Conservation (phyloP, 1,139 yeast species). For the Sugiyamaella xylanicola region DNA sequence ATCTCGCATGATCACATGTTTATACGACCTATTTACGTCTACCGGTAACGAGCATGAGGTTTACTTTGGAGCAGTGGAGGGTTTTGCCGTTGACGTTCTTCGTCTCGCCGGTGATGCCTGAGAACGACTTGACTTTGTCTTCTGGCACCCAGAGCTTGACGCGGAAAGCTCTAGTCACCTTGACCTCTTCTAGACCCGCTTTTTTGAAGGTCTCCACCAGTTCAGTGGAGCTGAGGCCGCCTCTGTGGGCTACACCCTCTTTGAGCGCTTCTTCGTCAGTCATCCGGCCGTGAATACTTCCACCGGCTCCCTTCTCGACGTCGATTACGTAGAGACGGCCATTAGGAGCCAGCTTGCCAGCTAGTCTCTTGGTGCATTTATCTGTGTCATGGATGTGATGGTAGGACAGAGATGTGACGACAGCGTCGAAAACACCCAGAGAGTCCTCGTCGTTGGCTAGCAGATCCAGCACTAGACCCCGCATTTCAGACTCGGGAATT, state of each 20-base stretch:
- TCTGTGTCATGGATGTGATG: conserved; percentile 38
- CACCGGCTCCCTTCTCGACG: conserved; percentile 24
- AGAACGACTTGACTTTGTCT: conserved; percentile 24
- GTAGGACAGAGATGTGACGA: conserved; percentile 36
- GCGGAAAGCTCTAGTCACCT: conserved; percentile 23
- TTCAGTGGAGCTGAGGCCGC: conserved; percentile 26
- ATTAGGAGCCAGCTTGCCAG: conserved; percentile 28
- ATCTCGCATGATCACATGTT: neutral
- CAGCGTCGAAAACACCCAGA: conserved; percentile 33
- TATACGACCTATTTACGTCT: neutral
- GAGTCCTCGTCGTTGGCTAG: conserved; percentile 21
- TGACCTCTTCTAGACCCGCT: conserved; percentile 32
- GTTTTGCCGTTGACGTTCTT: conserved; percentile 22
- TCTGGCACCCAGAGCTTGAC: conserved; percentile 34
- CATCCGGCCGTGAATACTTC: conserved; percentile 23
- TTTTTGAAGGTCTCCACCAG: conserved; percentile 25
- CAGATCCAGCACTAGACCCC: conserved; percentile 29
- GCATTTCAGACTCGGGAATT: conserved; percentile 29
- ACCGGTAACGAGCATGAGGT: conserved; percentile 29
- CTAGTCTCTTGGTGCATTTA: conserved; percentile 29
- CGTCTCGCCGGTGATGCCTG: conserved; percentile 18
- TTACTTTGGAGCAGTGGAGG: conserved; percentile 23
- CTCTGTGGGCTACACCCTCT: conserved; percentile 31
- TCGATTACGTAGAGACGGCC: conserved; percentile 37
- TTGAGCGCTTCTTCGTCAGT: conserved; percentile 25